A percentile compares a stretch with the other conserved stretches of the same genome.
Conservation (phyloP, 2,329 filamentous ascomycete species). For the Tolypocladium cylindrosporum region DNA sequence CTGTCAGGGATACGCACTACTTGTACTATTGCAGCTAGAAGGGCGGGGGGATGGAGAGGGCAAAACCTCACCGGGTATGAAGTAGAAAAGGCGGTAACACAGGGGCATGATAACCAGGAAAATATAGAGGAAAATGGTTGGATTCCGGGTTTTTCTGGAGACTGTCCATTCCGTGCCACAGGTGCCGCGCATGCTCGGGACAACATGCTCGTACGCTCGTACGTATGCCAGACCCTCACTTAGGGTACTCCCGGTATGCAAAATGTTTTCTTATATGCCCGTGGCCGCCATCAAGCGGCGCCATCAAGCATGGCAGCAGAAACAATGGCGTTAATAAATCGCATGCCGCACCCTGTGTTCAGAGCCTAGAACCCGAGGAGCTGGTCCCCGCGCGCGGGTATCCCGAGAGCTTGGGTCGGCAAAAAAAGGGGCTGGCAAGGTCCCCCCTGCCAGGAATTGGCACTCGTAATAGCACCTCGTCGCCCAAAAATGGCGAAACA, state of each 20-base stretch:
- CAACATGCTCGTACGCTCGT: background rate
- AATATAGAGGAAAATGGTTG: background rate
- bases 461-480: background rate
- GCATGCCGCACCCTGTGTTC: background rate
- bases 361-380: conserved; percentile 13
- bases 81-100: background rate
- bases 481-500: background rate
- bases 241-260: background rate
- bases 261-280: background rate
- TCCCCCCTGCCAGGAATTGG: conserved; percentile 10
- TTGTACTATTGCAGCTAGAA: background rate
- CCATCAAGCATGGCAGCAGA: background rate
- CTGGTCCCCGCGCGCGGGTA: conserved; percentile 14
- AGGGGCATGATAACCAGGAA: background rate
- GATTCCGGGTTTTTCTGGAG: background rate
- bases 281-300: background rate
- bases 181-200: background rate
- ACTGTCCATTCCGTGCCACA: background rate
- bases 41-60: background rate
- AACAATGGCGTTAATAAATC: background rate
- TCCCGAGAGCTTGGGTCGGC: conserved; percentile 24
- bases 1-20: background rate
- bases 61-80: background rate
- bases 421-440: conserved; percentile 20
- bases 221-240: too few relatives aligned